phyloP scores from a whole-genome alignment of 2,329 filamentous ascomycete species.

The Didymella keratinophila region DNA sequence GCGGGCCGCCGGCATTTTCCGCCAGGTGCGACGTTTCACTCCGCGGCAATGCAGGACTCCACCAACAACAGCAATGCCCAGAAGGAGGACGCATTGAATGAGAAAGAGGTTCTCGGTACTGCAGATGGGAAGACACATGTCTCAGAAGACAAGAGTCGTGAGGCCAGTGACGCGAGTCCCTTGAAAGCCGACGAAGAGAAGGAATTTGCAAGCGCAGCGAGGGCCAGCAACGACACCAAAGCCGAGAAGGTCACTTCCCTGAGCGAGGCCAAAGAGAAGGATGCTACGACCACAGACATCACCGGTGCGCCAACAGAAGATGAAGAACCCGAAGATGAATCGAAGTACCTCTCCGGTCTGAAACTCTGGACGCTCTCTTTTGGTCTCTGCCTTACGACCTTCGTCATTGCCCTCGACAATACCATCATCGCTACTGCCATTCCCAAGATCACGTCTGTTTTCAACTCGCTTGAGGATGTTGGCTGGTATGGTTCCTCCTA shows the following conservation, averaged over 20 bases:
- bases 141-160: background rate
- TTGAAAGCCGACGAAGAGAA: background rate
- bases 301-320: constrained; percentile 19
- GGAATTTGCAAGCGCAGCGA: background rate
- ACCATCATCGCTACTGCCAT: constrained; percentile 52
- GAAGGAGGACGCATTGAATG: background rate
- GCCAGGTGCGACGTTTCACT: constrained; percentile 2
- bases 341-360: constrained; percentile 46
- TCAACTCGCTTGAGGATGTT: constrained; percentile 52
- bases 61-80: background rate
- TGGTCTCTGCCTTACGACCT: constrained; percentile 47
- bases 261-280: constrained; percentile 10
- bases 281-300: constrained; percentile 1
- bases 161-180: background rate
- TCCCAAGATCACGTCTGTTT: constrained; percentile 53
- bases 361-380: constrained; percentile 46
- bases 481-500: constrained; percentile 55
- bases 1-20: constrained; percentile 22
- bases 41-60: constrained; percentile 18
- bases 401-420: constrained; percentile 51
- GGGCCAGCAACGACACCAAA: constrained; percentile 1
- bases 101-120: background rate
- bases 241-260: background rate
- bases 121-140: background rate
- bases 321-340: constrained; percentile 45